phyloP scores from a whole-genome alignment of 1,284 basidiomycete genomes.

The Papiliotrema fonsecae region DNA sequence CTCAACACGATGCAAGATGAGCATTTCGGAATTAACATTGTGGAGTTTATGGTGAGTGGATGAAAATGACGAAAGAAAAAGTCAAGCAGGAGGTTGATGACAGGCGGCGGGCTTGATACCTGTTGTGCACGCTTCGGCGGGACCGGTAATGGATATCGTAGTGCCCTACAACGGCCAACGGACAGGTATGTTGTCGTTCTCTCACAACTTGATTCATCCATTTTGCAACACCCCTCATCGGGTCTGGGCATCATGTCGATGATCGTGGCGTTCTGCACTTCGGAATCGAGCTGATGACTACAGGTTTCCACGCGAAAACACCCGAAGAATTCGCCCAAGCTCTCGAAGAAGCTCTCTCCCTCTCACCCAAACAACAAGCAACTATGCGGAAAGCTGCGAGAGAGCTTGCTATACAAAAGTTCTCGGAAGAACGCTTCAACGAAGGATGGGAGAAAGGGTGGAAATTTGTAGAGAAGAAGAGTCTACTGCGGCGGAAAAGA shows the following conservation, averaged over 20 bases:
- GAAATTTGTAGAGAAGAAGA: constrained; percentile 17
- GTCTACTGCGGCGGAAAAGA: background rate
- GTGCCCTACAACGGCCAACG: constrained; percentile 65
- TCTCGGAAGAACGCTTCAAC: constrained; percentile 73
- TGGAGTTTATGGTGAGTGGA: constrained; percentile 83
- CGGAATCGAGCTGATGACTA: background rate
- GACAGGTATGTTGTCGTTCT: constrained; percentile 63
- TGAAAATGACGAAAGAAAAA: background rate
- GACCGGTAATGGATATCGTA: constrained; percentile 86
- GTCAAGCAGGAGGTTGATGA: background rate
- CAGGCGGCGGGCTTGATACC: constrained; percentile 92
- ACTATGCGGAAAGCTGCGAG: constrained; percentile 67
- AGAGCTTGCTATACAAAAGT: constrained; percentile 62
- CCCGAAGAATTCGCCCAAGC: constrained; percentile 65
- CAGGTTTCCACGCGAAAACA: constrained; percentile 76
- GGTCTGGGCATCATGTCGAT: too few species aligned
- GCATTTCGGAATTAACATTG: constrained; percentile 97
- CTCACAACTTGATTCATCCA: too few species aligned
- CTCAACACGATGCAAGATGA: constrained; percentile 98
- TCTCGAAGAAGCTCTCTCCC: constrained; percentile 61
- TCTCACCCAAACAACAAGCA: constrained; percentile 56
- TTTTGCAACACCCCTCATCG: too few species aligned
- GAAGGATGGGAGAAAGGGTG: constrained; percentile 57
- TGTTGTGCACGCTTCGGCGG: constrained; percentile 86
- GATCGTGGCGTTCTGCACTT: background rate